These are phyloP conservation scores for Clarireedia homoeocarpa DNA, from an alignment of 2,329 filamentous ascomycete genomes.

Conservation along the genomic window DNA sequence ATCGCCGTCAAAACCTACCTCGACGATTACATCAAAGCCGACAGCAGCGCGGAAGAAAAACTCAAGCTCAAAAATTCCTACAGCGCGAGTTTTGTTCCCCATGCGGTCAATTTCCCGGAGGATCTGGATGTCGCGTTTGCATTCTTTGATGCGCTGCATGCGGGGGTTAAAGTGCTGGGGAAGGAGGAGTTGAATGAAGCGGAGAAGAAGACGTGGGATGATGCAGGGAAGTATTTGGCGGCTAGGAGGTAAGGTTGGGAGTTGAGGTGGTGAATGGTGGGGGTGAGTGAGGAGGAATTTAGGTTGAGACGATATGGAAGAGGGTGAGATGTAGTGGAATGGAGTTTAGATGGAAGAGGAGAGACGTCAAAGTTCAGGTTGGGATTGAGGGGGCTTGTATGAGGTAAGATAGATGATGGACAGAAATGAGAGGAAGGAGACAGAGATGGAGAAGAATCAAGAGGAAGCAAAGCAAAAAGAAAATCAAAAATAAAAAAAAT, in stretches of 20 bases:
- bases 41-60: constrained; percentile 43
- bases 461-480: too few species aligned
- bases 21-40: constrained; percentile 57
- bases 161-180: constrained; percentile 47
- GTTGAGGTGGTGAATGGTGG: neutral
- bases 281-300: neutral
- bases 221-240: constrained; percentile 30
- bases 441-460: too few species aligned
- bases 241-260: neutral
- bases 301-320: too few species aligned
- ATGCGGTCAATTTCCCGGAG: constrained; percentile 48
- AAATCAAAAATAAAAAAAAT: too few species aligned
- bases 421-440: too few species aligned
- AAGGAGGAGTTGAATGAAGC: constrained; percentile 39
- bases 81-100: constrained; percentile 42
- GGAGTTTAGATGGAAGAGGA: too few species aligned
- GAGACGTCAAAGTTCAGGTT: too few species aligned
- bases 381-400: too few species aligned
- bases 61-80: constrained; percentile 42
- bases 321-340: too few species aligned
- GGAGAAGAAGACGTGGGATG: constrained; percentile 46
- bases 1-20: constrained; percentile 76
- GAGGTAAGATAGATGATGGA: too few species aligned
- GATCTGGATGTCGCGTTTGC: constrained; percentile 50
- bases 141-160: constrained; percentile 51